These are phyloP conservation scores for Salvia rosmarinus DNA, from an alignment of 257 asterid genomes.

Conservation along the genomic window DNA sequence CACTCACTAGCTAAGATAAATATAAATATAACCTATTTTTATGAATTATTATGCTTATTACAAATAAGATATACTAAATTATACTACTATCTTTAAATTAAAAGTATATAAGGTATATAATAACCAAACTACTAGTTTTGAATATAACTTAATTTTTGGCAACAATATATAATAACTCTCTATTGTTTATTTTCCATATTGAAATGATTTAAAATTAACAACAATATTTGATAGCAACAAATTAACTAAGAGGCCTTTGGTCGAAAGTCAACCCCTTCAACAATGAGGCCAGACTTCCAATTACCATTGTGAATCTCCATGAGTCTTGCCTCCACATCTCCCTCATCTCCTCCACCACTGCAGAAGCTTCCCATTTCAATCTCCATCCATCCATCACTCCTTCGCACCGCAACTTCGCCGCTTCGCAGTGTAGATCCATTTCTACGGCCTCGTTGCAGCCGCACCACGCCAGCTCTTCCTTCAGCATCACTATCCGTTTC, in stretches of 20 bases:
- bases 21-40: too few species aligned
- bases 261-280: neutral
- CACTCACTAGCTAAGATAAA: too few species aligned
- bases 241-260: neutral
- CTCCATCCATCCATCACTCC: constrained; percentile 20
- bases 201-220: too few species aligned
- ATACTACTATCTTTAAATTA: too few species aligned
- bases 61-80: too few species aligned
- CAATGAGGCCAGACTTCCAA: constrained; percentile 9
- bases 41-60: too few species aligned
- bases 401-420: neutral
- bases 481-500: neutral
- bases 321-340: neutral
- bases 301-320: neutral
- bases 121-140: too few species aligned
- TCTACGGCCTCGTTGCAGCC: neutral
- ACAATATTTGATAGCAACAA: neutral
- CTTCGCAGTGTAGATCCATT: neutral
- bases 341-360: neutral
- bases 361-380: neutral
- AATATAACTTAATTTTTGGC: too few species aligned
- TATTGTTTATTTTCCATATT: too few species aligned
- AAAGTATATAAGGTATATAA: too few species aligned
- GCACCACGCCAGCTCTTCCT: constrained; percentile 22
- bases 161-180: too few species aligned